phyloP scores from a whole-genome alignment of 108 stramenopile genomes.

The Pseudonitzschia delicatissima region DNA sequence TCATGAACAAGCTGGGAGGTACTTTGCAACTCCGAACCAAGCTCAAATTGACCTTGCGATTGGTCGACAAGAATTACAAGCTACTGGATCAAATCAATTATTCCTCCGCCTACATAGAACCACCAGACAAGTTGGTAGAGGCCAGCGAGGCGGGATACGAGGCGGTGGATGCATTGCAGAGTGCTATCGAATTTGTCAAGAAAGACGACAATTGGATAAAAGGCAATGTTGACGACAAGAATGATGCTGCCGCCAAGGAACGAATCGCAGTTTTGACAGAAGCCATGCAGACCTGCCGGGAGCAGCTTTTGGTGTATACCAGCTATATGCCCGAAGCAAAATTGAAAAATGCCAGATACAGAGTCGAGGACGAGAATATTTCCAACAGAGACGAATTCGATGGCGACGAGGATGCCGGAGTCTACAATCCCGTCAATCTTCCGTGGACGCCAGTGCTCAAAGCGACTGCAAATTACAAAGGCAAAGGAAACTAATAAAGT shows the following conservation, averaged over 20 bases:
- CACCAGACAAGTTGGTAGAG: constrained; percentile 35
- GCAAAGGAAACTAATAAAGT: too few relatives aligned
- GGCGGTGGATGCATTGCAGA: constrained; percentile 59
- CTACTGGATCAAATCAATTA: constrained; percentile 70
- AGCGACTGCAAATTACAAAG: too few relatives aligned
- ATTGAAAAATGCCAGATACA: constrained; percentile 44
- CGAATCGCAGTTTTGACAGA: constrained; percentile 22
- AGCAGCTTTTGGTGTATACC: constrained; percentile 56
- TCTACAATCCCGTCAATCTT: constrained; percentile 65
- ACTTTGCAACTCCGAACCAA: constrained; percentile 15
- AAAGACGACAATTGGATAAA: constrained; percentile 1
- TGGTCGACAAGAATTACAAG: constrained; percentile 66
- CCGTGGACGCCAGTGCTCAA: constrained; percentile 46
- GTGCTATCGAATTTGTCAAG: constrained; percentile 69
- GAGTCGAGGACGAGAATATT: constrained; percentile 68
- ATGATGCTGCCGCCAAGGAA: neutral
- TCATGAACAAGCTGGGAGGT: constrained; percentile 25
- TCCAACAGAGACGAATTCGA: constrained; percentile 69
- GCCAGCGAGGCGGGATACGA: constrained; percentile 57
- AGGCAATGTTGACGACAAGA: constrained; percentile 16
- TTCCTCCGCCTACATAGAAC: constrained; percentile 35
- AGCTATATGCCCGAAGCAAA: constrained; percentile 44
- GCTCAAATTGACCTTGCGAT: constrained; percentile 61
- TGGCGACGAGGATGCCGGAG: constrained; percentile 55
- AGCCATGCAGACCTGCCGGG: constrained; percentile 42